phyloP scores from a whole-genome alignment of 2,329 filamentous ascomycete genomes.

The Botrytis cinerea region DNA sequence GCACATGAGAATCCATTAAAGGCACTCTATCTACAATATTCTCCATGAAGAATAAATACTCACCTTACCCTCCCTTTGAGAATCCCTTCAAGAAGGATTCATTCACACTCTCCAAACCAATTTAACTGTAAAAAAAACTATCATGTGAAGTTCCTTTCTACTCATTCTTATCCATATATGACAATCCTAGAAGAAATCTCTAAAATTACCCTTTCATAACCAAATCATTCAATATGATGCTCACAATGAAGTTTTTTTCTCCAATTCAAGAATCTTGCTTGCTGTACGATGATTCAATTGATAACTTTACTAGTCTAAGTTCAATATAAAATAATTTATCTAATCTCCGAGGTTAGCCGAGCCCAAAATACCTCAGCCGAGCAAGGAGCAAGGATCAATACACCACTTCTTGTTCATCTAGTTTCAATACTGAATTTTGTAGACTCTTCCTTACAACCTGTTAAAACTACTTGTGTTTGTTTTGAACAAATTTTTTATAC shows the following conservation, averaged over 20 bases:
- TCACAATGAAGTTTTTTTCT: not conserved
- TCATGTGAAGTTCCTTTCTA: not conserved
- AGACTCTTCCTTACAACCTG: not conserved
- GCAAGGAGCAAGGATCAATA: not conserved
- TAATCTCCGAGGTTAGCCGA: not conserved
- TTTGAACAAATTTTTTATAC: not conserved
- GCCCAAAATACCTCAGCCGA: not conserved
- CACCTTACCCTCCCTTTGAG: not conserved
- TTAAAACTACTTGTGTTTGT: accelerated
- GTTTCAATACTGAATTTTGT: not conserved
- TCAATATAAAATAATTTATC: not conserved
- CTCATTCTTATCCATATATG: not conserved
- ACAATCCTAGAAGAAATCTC: not conserved
- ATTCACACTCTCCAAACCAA: not conserved
- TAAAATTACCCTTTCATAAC: not conserved
- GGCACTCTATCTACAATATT: not conserved
- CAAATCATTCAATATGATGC: not conserved
- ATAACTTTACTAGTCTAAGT: not conserved
- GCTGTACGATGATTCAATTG: not conserved
- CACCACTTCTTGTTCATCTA: not conserved
- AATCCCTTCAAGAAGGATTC: accelerated
- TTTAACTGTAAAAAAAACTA: not conserved
- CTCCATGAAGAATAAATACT: too few species aligned
- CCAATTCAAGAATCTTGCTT: not conserved
- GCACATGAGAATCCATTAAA: not conserved